Conservation (phyloP, 345 rosid species). For the Syzygium aromaticum region DNA sequence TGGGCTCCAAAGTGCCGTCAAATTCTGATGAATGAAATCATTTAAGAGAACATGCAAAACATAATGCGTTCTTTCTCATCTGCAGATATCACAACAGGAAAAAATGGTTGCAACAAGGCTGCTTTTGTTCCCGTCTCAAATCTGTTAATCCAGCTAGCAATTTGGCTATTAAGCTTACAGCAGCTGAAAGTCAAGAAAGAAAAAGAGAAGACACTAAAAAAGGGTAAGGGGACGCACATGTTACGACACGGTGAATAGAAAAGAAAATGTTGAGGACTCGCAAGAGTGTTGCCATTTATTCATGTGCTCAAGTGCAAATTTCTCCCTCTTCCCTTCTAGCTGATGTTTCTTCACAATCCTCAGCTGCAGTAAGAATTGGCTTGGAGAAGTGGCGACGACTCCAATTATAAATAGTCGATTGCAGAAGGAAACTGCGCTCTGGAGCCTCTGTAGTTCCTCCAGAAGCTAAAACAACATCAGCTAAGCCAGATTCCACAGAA, state of each 20-base stretch:
- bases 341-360: slow-evolving; percentile 67
- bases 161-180: slow-evolving; percentile 68
- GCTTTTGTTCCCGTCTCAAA: slow-evolving; percentile 79
- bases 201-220: not conserved
- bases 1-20: not conserved
- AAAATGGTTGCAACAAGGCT: slow-evolving; percentile 74
- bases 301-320: slow-evolving; percentile 69
- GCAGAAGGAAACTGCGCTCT: slow-evolving; percentile 82
- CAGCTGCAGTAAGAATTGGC: slow-evolving; percentile 76
- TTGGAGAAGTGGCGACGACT: slow-evolving; percentile 95
- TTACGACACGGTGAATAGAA: not conserved
- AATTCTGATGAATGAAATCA: not conserved
- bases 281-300: slow-evolving; percentile 75
- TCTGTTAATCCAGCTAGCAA: slow-evolving; percentile 81
- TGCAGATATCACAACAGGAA: slow-evolving; percentile 84
- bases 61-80: slow-evolving; percentile 85
- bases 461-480: slow-evolving; percentile 75
- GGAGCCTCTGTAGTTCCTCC: slow-evolving; percentile 39
- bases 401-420: slow-evolving; percentile 88
- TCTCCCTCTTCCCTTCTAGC: slow-evolving; percentile 87
- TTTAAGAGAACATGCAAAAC: slow-evolving; percentile 12
- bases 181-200: slow-evolving; percentile 31
- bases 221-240: not conserved
- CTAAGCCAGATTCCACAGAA: slow-evolving; percentile 86
- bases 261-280: not conserved